These are phyloP conservation scores for Erysimum cheiranthoides DNA, from an alignment of 345 rosid genomes.

Conservation along the genomic window DNA sequence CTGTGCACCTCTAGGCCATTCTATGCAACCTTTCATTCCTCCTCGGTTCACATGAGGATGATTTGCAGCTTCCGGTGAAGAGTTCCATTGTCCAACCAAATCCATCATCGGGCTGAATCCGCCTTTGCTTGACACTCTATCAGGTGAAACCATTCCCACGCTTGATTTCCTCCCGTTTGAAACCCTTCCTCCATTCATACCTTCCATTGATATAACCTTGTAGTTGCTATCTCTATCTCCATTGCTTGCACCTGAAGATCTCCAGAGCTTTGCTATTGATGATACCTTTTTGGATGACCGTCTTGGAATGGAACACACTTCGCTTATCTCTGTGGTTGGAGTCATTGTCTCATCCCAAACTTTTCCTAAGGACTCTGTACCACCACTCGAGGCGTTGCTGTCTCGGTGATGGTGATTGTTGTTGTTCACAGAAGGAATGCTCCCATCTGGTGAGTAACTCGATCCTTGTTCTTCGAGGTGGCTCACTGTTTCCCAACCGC, in stretches of 20 bases:
- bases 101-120: slow-evolving; percentile 71
- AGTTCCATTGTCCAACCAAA: slow-evolving; percentile 77
- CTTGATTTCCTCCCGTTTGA: slow-evolving; percentile 79
- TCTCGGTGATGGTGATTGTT: slow-evolving; percentile 45
- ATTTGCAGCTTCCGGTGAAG: slow-evolving; percentile 66
- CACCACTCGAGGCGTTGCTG: slow-evolving; percentile 73
- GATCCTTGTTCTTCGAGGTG: slow-evolving; percentile 92
- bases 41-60: slow-evolving; percentile 73
- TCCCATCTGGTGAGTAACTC: slow-evolving; percentile 75
- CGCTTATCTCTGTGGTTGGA: slow-evolving; percentile 70
- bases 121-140: slow-evolving; percentile 65
- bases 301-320: slow-evolving; percentile 65
- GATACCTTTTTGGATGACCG: slow-evolving; percentile 69
- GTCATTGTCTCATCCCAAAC: slow-evolving; percentile 64
- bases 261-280: slow-evolving; percentile 88
- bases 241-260: slow-evolving; percentile 63
- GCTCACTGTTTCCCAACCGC: slow-evolving; percentile 99
- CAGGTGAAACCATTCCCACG: slow-evolving; percentile 62
- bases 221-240: slow-evolving; percentile 67
- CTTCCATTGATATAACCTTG: slow-evolving; percentile 74
- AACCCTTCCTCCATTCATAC: slow-evolving; percentile 68
- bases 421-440: slow-evolving; percentile 69
- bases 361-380: slow-evolving; percentile 58
- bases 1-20: slow-evolving; percentile 86
- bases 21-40: slow-evolving; percentile 97